Conservation (phyloP, 2,329 filamentous ascomycete genomes). For the Sporothrix brasiliensis region DNA sequence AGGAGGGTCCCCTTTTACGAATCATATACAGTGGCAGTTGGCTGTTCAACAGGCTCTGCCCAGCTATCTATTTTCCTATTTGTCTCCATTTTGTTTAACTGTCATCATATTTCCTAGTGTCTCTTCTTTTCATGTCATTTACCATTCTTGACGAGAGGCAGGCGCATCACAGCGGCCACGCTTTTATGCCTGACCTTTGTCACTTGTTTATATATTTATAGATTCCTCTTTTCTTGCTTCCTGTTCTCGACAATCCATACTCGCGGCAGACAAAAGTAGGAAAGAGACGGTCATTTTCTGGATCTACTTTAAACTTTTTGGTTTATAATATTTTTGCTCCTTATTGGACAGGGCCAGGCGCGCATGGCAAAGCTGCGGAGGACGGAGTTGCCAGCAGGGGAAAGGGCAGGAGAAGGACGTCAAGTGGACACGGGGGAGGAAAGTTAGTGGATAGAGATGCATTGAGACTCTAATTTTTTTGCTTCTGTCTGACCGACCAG, state of each 20-base stretch:
- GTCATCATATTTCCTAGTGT: conserved; percentile 23
- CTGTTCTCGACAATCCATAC: neutral
- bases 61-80: conserved; percentile 32
- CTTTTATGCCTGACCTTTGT: conserved; percentile 17
- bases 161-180: conserved; percentile 14
- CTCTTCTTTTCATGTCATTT: conserved; percentile 33
- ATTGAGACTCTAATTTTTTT: conserved; percentile 15
- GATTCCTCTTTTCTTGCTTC: conserved; percentile 33
- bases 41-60: conserved; percentile 10
- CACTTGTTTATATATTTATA: conserved; percentile 31
- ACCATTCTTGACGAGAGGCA: conserved; percentile 29
- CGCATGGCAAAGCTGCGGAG: conserved; percentile 27
- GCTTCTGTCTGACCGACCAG: conserved; percentile 7
- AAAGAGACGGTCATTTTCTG: conserved; percentile 23
- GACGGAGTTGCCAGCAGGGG: conserved; percentile 16
- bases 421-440: neutral
- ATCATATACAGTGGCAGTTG: conserved; percentile 30
- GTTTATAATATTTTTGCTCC: conserved; percentile 30
- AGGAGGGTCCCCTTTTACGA: conserved; percentile 30
- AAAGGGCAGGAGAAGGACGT: neutral
- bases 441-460: conserved; percentile 6
- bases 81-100: conserved; percentile 11
- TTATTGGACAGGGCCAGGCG: conserved; percentile 29
- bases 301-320: conserved; percentile 21
- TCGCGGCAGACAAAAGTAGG: neutral